Evolutionary conservation across 1,284 basidiomycete genomes (phyloP).

Genomic region (Anthracocystis walkeri): DNA sequence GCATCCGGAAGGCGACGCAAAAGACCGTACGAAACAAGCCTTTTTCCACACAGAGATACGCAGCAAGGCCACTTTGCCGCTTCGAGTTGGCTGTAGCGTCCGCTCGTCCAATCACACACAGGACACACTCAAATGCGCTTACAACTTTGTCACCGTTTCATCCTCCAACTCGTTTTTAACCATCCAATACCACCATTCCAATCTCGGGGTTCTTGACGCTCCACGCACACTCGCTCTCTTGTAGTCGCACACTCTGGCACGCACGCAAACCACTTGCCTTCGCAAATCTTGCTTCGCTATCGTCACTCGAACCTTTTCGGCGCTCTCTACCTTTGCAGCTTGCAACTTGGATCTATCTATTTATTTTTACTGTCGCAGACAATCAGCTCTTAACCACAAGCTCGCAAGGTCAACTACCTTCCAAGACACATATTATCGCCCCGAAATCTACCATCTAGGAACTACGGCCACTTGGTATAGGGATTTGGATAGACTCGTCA

Average conservation of each 20-base stretch:
- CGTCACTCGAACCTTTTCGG: background rate
- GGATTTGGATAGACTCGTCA: background rate
- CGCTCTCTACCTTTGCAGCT: background rate
- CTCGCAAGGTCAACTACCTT: too few species aligned
- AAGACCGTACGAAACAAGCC: slow-evolving; percentile 44
- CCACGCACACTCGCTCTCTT: slow-evolving; percentile 7
- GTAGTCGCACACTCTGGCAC: slow-evolving; percentile 1
- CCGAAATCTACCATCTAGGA: background rate
- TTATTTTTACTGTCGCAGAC: background rate
- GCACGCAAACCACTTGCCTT: too few species aligned
- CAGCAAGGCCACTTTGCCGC: too few species aligned
- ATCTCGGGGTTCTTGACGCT: background rate
- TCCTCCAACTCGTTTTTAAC: background rate
- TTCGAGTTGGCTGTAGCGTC: slow-evolving; percentile 23
- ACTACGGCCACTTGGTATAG: background rate
- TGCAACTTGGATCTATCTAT: background rate
- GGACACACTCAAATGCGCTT: slow-evolving; percentile 2
- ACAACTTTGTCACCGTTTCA: background rate
- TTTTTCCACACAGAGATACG: background rate
- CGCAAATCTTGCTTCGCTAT: background rate
- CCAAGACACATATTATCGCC: background rate
- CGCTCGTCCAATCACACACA: slow-evolving; percentile 7
- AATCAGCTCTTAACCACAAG: too few species aligned
- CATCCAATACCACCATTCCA: slow-evolving; percentile 2
- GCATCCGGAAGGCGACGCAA: slow-evolving; percentile 14